phyloP scores from a whole-genome alignment of 768 basidiomycete species.

The Hypsizygus marmoreus region DNA sequence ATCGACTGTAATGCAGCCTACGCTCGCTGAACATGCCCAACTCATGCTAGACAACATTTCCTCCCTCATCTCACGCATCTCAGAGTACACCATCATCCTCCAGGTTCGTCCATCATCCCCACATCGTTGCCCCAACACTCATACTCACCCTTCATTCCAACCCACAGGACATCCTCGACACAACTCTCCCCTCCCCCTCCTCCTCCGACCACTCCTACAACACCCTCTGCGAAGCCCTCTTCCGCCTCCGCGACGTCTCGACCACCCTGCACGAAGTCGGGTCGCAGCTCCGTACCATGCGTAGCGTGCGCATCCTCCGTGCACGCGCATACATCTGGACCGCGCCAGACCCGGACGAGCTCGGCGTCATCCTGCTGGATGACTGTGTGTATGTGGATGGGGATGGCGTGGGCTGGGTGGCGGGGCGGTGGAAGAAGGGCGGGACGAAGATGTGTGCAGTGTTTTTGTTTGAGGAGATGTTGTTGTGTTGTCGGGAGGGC shows the following conservation, averaged over 20 bases:
- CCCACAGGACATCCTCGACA: conserved; percentile 29
- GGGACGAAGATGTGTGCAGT: conserved; percentile 27
- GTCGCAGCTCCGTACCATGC: conserved; percentile 35
- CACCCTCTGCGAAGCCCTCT: conserved; percentile 32
- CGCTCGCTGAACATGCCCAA: conserved; percentile 23
- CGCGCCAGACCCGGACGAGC: conserved; percentile 25
- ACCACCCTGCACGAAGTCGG: conserved; percentile 41
- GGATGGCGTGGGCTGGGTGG: too few species aligned
- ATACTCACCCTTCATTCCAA: conserved; percentile 1
- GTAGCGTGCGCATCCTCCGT: conserved; percentile 25
- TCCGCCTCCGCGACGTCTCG: conserved; percentile 31
- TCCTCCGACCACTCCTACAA: conserved; percentile 30
- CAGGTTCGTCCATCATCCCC: conserved; percentile 19
- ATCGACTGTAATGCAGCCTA: conserved; percentile 8
- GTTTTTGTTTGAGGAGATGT: conserved; percentile 36
- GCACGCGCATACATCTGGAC: conserved; percentile 29
- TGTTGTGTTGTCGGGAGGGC: conserved; percentile 35
- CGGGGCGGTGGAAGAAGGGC: too few species aligned
- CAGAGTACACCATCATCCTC: conserved; percentile 29
- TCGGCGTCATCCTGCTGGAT: conserved; percentile 36
- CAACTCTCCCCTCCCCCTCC: conserved; percentile 30
- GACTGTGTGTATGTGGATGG: conserved; percentile 30
- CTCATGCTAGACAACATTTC: conserved; percentile 32
- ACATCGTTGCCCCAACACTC: not conserved
- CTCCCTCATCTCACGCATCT: conserved; percentile 32